These are phyloP conservation scores for Solanum hybrid DNA, from an alignment of 305 asterid species.

Conservation along the genomic window DNA sequence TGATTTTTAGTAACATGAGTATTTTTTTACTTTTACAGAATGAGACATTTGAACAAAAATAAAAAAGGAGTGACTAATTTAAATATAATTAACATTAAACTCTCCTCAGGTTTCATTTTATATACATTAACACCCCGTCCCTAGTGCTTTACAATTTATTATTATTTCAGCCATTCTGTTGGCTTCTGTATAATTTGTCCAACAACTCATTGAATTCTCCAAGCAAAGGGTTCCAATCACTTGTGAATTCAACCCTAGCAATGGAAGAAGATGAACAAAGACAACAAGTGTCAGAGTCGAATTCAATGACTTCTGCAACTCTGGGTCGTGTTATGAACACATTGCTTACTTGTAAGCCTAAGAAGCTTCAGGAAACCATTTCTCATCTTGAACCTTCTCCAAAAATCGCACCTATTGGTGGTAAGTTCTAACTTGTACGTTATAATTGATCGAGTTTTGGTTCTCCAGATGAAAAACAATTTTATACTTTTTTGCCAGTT, in stretches of 20 bases:
- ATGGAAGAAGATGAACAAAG: slow-evolving; percentile 32
- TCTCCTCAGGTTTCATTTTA: not conserved
- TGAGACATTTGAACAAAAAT: not conserved
- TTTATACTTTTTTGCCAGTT: slow-evolving; percentile 17
- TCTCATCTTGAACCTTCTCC: slow-evolving; percentile 51
- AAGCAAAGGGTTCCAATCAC: not conserved
- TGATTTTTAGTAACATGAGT: not conserved
- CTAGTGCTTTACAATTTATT: not conserved
- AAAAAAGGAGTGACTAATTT: not conserved
- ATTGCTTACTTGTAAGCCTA: slow-evolving; percentile 59
- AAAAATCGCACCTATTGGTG: slow-evolving; percentile 35
- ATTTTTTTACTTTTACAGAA: not conserved
- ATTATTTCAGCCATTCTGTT: not conserved
- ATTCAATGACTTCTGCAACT: slow-evolving; percentile 40
- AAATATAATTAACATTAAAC: not conserved
- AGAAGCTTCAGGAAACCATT: slow-evolving; percentile 59
- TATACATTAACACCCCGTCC: not conserved
- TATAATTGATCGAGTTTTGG: not conserved
- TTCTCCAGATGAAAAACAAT: not conserved
- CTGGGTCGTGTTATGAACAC: slow-evolving; percentile 60
- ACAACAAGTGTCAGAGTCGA: slow-evolving; percentile 8
- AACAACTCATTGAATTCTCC: not conserved
- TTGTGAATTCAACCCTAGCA: not conserved
- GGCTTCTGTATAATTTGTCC: not conserved
- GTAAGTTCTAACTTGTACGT: slow-evolving; percentile 14